phyloP scores from a whole-genome alignment of 805 yeast species.

The Lipomyces spencermartinsiae region DNA sequence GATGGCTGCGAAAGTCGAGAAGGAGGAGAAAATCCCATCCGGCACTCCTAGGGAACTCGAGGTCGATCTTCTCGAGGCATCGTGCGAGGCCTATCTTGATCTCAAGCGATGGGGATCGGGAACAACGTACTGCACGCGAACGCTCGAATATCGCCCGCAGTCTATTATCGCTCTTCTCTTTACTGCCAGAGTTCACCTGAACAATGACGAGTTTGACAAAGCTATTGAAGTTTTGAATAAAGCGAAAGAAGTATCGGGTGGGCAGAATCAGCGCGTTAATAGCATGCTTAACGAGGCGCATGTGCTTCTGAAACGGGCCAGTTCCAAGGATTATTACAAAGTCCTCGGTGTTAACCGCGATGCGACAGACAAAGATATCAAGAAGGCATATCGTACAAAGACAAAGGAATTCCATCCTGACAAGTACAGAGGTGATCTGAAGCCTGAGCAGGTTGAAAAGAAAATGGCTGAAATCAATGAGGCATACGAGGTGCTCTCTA shows the following conservation, averaged over 20 bases:
- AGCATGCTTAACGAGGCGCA: constrained; percentile 43
- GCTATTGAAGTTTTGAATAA: constrained; percentile 41
- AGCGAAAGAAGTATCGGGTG: constrained; percentile 36
- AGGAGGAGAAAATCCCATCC: constrained; percentile 15
- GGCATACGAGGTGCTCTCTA: constrained; percentile 85
- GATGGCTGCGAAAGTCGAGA: constrained; percentile 18
- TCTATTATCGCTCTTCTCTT: constrained; percentile 43
- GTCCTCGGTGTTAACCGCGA: constrained; percentile 68
- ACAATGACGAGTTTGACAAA: constrained; percentile 39
- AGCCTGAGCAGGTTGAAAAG: constrained; percentile 71
- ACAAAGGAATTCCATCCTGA: constrained; percentile 91
- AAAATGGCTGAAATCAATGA: constrained; percentile 92
- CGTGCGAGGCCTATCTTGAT: constrained; percentile 41
- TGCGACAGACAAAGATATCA: constrained; percentile 75
- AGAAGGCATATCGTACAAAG: constrained; percentile 77
- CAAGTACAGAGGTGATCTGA: constrained; percentile 74
- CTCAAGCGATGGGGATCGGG: constrained; percentile 41
- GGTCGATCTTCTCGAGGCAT: constrained; percentile 33
- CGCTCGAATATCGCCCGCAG: constrained; percentile 42
- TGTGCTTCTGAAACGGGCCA: constrained; percentile 46
- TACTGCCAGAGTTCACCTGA: constrained; percentile 33
- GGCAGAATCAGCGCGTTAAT: constrained; percentile 35
- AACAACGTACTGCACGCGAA: constrained; percentile 42
- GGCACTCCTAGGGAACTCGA: constrained; percentile 25
- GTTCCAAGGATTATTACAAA: constrained; percentile 77